phyloP scores from a whole-genome alignment of 441 rosid species.

The Bruguiera hainesii region DNA sequence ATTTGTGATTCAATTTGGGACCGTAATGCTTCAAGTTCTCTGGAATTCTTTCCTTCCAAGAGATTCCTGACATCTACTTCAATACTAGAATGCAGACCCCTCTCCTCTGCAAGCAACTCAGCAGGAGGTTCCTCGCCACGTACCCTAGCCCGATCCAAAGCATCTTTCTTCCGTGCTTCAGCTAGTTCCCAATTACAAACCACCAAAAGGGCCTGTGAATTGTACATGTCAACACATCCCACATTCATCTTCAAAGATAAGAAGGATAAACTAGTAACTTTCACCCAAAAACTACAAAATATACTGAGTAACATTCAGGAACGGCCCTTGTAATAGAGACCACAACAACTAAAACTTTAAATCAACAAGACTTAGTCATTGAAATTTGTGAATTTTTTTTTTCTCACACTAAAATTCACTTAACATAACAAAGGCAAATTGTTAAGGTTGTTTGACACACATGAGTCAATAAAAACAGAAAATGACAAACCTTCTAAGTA shows the following conservation, averaged over 20 bases:
- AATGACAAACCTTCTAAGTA: too few species aligned
- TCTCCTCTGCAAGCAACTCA: constrained; percentile 85
- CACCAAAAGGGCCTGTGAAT: constrained; percentile 75
- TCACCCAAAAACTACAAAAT: background rate
- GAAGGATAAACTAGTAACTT: background rate
- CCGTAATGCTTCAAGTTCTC: constrained; percentile 62
- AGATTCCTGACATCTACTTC: constrained; percentile 75
- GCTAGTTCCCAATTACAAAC: constrained; percentile 95
- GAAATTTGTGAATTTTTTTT: background rate
- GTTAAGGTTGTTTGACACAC: too few species aligned
- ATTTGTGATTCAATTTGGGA: constrained; percentile 71
- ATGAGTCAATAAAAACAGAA: too few species aligned
- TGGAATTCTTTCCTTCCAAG: constrained; percentile 72
- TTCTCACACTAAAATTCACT: background rate
- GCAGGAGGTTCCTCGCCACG: constrained; percentile 96
- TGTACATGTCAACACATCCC: constrained; percentile 9
- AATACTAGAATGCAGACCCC: constrained; percentile 85
- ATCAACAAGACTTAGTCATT: background rate
- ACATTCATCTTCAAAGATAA: background rate
- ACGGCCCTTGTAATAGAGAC: background rate
- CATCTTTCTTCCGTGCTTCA: constrained; percentile 87
- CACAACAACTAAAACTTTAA: background rate
- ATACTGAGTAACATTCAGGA: background rate
- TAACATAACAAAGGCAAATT: too few species aligned
- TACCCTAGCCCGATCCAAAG: constrained; percentile 82